These are phyloP conservation scores for Plantago elongata DNA, from an alignment of 257 asterid species.

Conservation along the genomic window DNA sequence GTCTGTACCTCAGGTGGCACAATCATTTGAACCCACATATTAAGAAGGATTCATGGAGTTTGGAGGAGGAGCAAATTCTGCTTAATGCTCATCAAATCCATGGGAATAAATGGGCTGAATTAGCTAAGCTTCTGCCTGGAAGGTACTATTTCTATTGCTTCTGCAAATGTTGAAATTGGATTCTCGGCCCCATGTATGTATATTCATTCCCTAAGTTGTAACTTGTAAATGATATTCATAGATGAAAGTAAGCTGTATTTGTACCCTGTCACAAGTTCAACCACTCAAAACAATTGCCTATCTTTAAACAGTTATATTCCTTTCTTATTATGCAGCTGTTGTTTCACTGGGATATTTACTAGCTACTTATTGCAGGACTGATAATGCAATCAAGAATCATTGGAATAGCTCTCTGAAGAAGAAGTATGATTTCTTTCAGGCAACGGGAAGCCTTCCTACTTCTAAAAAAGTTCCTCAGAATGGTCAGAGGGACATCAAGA, in stretches of 20 bases:
- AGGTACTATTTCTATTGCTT: constrained; percentile 46
- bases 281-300: no score
- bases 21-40: constrained; percentile 95
- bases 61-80: constrained; percentile 89
- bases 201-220: no score
- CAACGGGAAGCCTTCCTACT: constrained; percentile 82
- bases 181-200: no score
- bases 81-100: constrained; percentile 75
- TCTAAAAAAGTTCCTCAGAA: constrained; percentile 41
- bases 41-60: constrained; percentile 92
- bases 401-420: constrained; percentile 98
- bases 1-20: constrained; percentile 72
- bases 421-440: constrained; percentile 79
- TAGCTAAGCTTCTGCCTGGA: constrained; percentile 95
- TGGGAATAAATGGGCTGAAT: constrained; percentile 99
- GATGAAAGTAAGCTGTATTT: not conserved
- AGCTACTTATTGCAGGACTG: constrained; percentile 62
- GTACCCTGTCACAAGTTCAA: constrained; percentile 3
- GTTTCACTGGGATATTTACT: constrained; percentile 14
- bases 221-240: no score
- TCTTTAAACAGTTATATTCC: no score
- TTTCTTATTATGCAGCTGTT: not conserved
- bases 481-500: constrained; percentile 37
- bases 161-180: not conserved
- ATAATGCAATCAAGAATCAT: constrained; percentile 96